These are phyloP conservation scores for Immersiporthe knoxdaviesiana DNA, from an alignment of 2,329 filamentous ascomycete genomes.

Conservation along the genomic window DNA sequence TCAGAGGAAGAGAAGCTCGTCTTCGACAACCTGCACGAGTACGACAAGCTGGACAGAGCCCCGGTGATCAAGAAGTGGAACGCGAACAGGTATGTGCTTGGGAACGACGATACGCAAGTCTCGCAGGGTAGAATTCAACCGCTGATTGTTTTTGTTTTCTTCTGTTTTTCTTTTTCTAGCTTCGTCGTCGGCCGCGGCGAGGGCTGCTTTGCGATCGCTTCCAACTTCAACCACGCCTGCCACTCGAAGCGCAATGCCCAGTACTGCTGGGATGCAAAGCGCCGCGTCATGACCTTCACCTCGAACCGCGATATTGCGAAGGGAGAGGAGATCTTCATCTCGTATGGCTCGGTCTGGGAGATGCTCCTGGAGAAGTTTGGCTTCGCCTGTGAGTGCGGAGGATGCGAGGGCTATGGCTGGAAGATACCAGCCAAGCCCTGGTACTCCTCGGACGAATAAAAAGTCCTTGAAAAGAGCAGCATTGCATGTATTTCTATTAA, in stretches of 20 bases:
- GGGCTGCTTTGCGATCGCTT: conserved; percentile 54
- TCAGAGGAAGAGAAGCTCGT: conserved; percentile 36
- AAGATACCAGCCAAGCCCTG: background rate
- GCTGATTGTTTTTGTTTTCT: too few relatives aligned
- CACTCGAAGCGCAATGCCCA: conserved; percentile 45
- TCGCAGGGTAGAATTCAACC: background rate
- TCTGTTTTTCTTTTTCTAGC: conserved; percentile 31
- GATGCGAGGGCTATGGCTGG: conserved; percentile 39
- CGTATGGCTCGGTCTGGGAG: conserved; percentile 47
- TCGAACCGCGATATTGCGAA: conserved; percentile 42
- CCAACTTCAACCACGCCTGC: conserved; percentile 65
- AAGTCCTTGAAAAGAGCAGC: background rate
- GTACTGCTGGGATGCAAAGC: conserved; percentile 45
- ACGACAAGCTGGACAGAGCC: conserved; percentile 35
- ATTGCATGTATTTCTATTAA: background rate
- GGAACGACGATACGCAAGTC: background rate
- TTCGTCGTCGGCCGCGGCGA: conserved; percentile 33
- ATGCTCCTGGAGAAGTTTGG: conserved; percentile 52
- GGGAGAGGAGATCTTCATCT: conserved; percentile 56
- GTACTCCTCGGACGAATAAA: background rate
- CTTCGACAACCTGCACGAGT: conserved; percentile 45
- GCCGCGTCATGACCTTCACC: conserved; percentile 46
- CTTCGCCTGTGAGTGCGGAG: conserved; percentile 56
- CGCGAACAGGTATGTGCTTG: conserved; percentile 50
- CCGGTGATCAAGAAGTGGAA: conserved; percentile 45